Base-by-base conservation (phyloP, 176 grass and related monocot genomes). In the Neostapfia colusana region DNA sequence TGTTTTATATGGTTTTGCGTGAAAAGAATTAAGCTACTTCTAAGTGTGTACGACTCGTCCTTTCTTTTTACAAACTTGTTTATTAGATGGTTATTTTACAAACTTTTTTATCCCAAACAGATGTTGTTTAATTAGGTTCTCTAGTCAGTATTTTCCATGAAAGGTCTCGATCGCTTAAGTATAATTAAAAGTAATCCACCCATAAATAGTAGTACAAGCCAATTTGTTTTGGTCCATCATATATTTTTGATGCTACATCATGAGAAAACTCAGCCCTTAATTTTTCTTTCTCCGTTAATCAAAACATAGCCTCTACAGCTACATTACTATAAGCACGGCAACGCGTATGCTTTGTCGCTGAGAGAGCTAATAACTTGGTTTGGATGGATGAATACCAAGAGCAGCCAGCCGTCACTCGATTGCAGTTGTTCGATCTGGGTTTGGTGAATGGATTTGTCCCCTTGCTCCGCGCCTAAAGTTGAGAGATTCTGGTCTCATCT, bases 381-480 rank as follows among this genome's bases (percentile, higher is more conserved):
- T 28, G 9, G 50, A 67, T 25, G 7, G 48, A 38, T 55, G 46
- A 72, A 23, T 7, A 16, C 21, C 20, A 55, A 55, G 57, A 15
- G 11, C 25, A 15, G 12, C 43, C 25, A 76, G 68, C 48, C 68
- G 60, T 65, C 75, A 72, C 67, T 63, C 72, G 20, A 51, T 18
- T 53, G 53, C 34, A 18, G 62, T 59, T 58, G 48, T 28, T 78
- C 2, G 38, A 58, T 79, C 72, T 66, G 75, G 46, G 68, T 77
- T 79, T 79, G 75, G 77, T 79, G 83, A 85, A 38, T 46, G 83
- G 48, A 85, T 85, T 79, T 72, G 60, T 78, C 64, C 16, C 43
- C 8, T 31, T 3, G 31, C 2, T 31, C 31, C 12, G 45, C 71
- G 57, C 43, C 67, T 45, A 85, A 85, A 79, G 59, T 70, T 25